Evolutionary conservation across 192 early-diverging fungal genomes (phyloP).

Genomic region (Coemansia sp.): DNA sequence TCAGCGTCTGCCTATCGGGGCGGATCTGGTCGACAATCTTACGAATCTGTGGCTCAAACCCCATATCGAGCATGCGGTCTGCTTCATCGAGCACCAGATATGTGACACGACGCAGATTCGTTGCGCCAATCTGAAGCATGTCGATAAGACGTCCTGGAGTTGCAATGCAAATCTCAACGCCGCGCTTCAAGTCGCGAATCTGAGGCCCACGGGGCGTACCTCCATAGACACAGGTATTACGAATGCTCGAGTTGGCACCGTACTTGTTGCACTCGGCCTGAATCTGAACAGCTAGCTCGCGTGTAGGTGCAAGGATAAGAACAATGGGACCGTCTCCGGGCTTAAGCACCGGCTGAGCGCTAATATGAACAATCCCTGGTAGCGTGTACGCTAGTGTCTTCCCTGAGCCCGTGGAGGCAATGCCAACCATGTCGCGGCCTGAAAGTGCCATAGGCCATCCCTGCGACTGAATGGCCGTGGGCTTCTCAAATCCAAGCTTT

Average conservation of each 20-base stretch:
- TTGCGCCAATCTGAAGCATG: conserved; percentile 84
- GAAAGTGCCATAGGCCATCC: conserved; percentile 98
- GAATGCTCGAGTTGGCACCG: conserved; percentile 81
- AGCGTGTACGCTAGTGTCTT: conserved; percentile 94
- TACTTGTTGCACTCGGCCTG: conserved; percentile 94
- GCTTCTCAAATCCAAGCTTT: conserved; percentile 78
- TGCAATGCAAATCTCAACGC: conserved; percentile 95
- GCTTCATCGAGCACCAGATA: conserved; percentile 98
- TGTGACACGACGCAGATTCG: conserved; percentile 91
- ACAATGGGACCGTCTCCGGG: conserved; percentile 97
- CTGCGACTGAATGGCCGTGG: conserved; percentile 94
- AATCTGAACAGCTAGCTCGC: conserved; percentile 97
- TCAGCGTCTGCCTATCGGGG: conserved; percentile 95
- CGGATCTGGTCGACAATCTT: conserved; percentile 97
- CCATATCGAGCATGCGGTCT: conserved; percentile 99
- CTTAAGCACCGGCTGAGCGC: conserved; percentile 88
- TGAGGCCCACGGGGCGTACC: conserved; percentile 91
- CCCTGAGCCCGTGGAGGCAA: conserved; percentile 86
- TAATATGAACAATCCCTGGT: conserved; percentile 97
- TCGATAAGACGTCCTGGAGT: conserved; percentile 98
- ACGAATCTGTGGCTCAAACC: conserved; percentile 97
- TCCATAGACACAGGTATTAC: conserved; percentile 94
- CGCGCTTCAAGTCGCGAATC: conserved; percentile 77
- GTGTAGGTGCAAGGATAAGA: conserved; percentile 91
- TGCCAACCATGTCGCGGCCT: conserved; percentile 91